phyloP scores from a whole-genome alignment of 805 yeast genomes.

The Cyberlindnera maritima region DNA sequence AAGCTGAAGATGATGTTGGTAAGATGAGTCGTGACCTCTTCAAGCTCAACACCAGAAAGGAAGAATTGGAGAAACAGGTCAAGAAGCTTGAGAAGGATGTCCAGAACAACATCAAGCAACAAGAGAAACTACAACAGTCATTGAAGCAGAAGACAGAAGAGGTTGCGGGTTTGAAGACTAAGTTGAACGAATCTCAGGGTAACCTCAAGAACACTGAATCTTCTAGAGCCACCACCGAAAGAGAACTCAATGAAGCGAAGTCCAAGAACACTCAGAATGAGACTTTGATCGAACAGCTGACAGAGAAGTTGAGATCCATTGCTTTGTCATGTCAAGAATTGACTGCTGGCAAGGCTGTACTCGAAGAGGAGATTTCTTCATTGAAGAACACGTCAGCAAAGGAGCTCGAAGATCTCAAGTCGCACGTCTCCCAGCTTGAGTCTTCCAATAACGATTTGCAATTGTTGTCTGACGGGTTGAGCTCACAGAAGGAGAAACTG shows the following conservation, averaged over 20 bases:
- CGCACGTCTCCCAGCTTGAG: slow-evolving; percentile 15
- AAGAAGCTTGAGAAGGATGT: slow-evolving; percentile 36
- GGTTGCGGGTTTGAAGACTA: slow-evolving; percentile 9
- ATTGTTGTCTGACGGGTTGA: slow-evolving; percentile 9
- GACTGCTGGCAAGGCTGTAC: slow-evolving; percentile 22
- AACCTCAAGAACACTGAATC: slow-evolving; percentile 1
- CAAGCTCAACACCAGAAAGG: slow-evolving; percentile 58
- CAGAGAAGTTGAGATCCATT: slow-evolving; percentile 43
- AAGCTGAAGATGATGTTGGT: slow-evolving; percentile 83
- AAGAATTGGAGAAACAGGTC: slow-evolving; percentile 43
- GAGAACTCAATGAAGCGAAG: slow-evolving; percentile 27
- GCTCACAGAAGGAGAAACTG: slow-evolving; percentile 10
- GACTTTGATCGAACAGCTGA: slow-evolving; percentile 37
- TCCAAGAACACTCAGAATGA: slow-evolving; percentile 31
- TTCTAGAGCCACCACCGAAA: slow-evolving; percentile 16
- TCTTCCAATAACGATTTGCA: slow-evolving; percentile 11
- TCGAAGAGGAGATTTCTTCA: slow-evolving; percentile 18
- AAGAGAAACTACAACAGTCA: slow-evolving; percentile 18
- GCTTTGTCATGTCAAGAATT: slow-evolving; percentile 34
- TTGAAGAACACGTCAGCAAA: slow-evolving; percentile 7
- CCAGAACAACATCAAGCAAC: slow-evolving; percentile 25
- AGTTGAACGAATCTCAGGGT: slow-evolving; percentile 6
- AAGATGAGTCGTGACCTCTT: slow-evolving; percentile 86
- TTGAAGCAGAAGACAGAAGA: slow-evolving; percentile 20
- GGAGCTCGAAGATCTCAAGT: slow-evolving; percentile 17